Evolutionary conservation across 2,329 filamentous ascomycete genomes (phyloP).

Genomic region (Diaporthe caulivora): DNA sequence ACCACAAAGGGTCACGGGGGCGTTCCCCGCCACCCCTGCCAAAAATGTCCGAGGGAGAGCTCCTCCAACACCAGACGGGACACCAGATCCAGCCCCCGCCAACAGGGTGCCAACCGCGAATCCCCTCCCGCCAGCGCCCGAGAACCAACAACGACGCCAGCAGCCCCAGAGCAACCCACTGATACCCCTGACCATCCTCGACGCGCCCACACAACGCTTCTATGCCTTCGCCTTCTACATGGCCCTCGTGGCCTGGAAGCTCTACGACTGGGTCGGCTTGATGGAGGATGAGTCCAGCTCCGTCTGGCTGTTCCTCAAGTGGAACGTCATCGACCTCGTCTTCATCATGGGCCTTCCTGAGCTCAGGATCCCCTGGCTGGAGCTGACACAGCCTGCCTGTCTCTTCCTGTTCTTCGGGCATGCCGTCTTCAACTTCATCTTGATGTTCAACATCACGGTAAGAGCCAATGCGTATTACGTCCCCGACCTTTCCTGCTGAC

Average conservation of each 20-base stretch:
- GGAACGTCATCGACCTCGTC: conserved; percentile 86
- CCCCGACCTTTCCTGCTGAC: conserved; percentile 10
- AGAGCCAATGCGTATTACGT: conserved; percentile 46
- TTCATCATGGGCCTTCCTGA: conserved; percentile 90
- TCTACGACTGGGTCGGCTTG: conserved; percentile 86
- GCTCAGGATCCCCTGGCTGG: conserved; percentile 94
- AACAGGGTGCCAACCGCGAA: background rate
- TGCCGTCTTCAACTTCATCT: conserved; percentile 80
- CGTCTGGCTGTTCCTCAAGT: conserved; percentile 94
- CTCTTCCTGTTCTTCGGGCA: conserved; percentile 79
- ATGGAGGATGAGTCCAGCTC: conserved; percentile 87
- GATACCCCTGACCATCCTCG: conserved; percentile 84
- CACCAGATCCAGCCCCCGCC: conserved; percentile 20
- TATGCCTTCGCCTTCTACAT: conserved; percentile 87
- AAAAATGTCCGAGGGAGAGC: conserved; percentile 40
- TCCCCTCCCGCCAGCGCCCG: conserved; percentile 52
- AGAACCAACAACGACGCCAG: conserved; percentile 58
- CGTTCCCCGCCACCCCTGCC: conserved; percentile 39
- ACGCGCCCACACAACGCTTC: conserved; percentile 90
- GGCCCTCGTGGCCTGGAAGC: conserved; percentile 81
- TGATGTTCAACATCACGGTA: conserved; percentile 93
- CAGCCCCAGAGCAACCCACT: conserved; percentile 65
- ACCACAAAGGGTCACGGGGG: conserved; percentile 39
- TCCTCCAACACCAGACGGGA: conserved; percentile 34
- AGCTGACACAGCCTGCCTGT: conserved; percentile 84